These are phyloP conservation scores for Medakamo hakoo DNA, from an alignment of 139 green algal species.

Conservation along the genomic window DNA sequence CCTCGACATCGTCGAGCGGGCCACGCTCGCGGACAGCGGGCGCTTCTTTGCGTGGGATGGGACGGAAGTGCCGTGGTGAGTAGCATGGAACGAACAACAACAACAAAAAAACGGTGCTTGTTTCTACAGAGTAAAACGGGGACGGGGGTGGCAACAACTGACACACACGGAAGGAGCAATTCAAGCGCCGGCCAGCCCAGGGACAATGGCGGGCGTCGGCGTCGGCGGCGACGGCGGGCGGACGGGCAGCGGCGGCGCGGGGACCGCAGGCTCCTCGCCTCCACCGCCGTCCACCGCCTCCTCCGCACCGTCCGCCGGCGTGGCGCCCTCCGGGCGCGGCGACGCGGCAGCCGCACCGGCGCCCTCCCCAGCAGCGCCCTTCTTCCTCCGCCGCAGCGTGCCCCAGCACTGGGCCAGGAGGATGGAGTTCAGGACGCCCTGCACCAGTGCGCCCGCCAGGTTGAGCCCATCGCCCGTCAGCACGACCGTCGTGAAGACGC, in stretches of 20 bases:
- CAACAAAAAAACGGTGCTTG: neutral
- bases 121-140: neutral
- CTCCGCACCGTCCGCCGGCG: too few species aligned
- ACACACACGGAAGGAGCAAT: too few species aligned
- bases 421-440: conserved; percentile 19
- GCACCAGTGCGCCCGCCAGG: conserved; percentile 12
- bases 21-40: conserved; percentile 29
- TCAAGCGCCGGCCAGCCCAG: too few species aligned
- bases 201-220: too few species aligned
- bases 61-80: conserved; percentile 46
- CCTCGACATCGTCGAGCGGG: conserved; percentile 43
- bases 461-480: conserved; percentile 39
- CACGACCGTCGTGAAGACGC: conserved; percentile 53
- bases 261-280: too few species aligned
- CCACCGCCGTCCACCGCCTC: too few species aligned
- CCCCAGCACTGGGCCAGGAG: conserved; percentile 16
- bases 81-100: neutral
- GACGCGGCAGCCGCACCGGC: too few species aligned
- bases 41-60: conserved; percentile 54
- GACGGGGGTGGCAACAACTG: neutral
- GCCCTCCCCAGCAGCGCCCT: too few species aligned
- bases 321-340: too few species aligned
- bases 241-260: too few species aligned
- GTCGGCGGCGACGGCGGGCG: too few species aligned
- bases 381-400: conserved; percentile 2